Conservation (phyloP, 208 protist genomes). For the Histomonas meleagridis region DNA sequence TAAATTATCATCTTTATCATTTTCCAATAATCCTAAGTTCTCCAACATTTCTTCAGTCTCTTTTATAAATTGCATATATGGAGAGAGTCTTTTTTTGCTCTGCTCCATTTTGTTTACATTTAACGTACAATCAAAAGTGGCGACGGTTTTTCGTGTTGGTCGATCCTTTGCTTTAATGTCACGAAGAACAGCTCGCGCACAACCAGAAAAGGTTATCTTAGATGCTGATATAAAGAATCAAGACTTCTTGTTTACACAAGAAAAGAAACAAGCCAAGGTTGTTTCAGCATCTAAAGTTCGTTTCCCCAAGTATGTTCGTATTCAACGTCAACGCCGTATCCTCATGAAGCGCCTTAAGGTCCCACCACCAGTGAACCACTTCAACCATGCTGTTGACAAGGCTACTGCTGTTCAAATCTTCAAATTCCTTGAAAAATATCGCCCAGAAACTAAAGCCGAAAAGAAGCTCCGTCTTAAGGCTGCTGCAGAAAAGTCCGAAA, state of each 20-base stretch:
- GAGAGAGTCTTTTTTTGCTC: no score
- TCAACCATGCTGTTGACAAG: conserved; percentile 66
- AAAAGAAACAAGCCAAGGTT: neutral
- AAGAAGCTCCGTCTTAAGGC: conserved; percentile 79
- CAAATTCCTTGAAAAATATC: conserved; percentile 71
- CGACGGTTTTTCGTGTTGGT: no score
- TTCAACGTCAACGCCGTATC: conserved; percentile 89
- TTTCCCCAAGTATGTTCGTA: conserved; percentile 90
- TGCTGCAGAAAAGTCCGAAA: conserved; percentile 59
- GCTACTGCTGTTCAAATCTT: conserved; percentile 57
- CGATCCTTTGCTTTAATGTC: no score
- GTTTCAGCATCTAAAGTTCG: neutral
- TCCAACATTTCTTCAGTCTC: no score
- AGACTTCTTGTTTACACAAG: neutral
- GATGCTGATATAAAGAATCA: neutral
- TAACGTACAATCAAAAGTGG: no score
- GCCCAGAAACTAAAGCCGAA: conserved; percentile 61
- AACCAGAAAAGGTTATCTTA: neutral
- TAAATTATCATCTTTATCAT: no score
- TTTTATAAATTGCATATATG: no score
- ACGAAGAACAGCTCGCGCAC: neutral
- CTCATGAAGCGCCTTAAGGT: conserved; percentile 91
- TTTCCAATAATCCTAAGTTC: no score
- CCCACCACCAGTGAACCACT: conserved; percentile 75
- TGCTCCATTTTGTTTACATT: no score